Conservation (phyloP, 176 grass and related monocot species). For the Cenchrus purpureus region DNA sequence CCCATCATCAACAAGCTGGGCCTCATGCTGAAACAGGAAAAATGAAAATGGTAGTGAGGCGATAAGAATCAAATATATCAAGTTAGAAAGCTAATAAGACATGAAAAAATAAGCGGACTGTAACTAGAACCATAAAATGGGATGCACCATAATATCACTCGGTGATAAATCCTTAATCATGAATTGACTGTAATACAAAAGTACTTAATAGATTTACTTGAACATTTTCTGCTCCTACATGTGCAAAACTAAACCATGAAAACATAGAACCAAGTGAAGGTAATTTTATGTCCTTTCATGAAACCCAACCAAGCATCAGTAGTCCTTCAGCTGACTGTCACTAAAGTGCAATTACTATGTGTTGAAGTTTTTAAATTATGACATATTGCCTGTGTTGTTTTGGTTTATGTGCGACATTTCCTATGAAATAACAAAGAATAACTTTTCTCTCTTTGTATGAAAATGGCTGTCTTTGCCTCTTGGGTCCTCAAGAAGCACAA, state of each 20-base stretch:
- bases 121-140: background rate
- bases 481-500: background rate
- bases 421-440: background rate
- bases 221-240: constrained; percentile 10
- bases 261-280: background rate
- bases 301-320: constrained; percentile 7
- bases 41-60: constrained; percentile 3
- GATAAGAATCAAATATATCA: constrained; percentile 29
- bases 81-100: constrained; percentile 1
- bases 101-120: constrained; percentile 6
- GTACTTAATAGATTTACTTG: constrained; percentile 17
- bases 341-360: constrained; percentile 10
- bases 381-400: constrained; percentile 1
- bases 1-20: constrained; percentile 85
- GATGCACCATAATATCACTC: constrained; percentile 15
- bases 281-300: background rate
- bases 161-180: constrained; percentile 4
- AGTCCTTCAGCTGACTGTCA: constrained; percentile 7
- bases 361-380: constrained; percentile 5
- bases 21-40: constrained; percentile 66
- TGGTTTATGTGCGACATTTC: background rate
- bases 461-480: background rate
- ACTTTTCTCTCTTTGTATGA: background rate
- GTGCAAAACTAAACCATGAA: constrained; percentile 13
- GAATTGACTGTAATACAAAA: constrained; percentile 17